Evolutionary conservation across 306 rosid species (phyloP).

Genomic region (Mimosa bimucronata): DNA sequence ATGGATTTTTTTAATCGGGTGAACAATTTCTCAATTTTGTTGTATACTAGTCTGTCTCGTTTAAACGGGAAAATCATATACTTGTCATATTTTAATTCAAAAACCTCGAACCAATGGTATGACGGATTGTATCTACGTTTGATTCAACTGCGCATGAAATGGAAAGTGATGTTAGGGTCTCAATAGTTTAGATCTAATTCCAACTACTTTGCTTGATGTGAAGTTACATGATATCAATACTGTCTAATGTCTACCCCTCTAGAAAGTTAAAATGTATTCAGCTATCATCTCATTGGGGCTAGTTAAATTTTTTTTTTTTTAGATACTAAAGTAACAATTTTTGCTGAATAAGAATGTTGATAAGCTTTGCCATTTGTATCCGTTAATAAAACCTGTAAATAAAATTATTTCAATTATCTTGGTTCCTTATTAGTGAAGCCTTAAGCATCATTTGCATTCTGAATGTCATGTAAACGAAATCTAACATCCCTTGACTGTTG

Average conservation of each 20-base stretch:
- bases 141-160: neutral
- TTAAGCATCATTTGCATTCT: neutral
- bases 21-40: neutral
- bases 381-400: neutral
- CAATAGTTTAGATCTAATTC: too few species aligned
- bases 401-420: neutral
- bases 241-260: too few species aligned
- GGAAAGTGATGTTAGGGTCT: too few species aligned
- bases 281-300: too few species aligned
- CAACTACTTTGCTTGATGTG: too few species aligned
- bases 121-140: neutral
- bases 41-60: neutral
- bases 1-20: neutral
- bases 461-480: neutral
- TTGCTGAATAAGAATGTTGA: neutral
- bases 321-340: neutral
- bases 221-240: too few species aligned
- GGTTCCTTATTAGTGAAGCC: neutral
- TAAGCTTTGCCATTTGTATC: neutral
- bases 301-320: too few species aligned
- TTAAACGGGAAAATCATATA: neutral
- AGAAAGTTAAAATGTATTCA: too few species aligned
- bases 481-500: neutral
- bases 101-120: neutral
- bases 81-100: too few species aligned